These are phyloP conservation scores for Magnusiomyces tetraspermus DNA, from an alignment of 1,139 yeast species.

Conservation along the genomic window DNA sequence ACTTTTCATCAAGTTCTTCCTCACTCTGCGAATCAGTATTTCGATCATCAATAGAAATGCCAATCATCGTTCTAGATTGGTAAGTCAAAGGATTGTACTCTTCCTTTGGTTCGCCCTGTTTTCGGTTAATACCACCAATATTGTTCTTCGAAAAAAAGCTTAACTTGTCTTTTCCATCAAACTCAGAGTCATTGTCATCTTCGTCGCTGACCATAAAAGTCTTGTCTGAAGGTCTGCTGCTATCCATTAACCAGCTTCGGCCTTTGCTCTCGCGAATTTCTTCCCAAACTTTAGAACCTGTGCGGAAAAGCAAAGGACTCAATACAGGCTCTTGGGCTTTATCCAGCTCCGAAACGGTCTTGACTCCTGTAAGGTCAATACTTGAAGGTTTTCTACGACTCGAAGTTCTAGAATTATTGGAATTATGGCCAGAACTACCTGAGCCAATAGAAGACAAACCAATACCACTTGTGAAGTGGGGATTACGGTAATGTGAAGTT, in stretches of 20 bases:
- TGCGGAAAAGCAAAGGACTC: slow-evolving; percentile 19
- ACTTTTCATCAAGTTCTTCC: not conserved
- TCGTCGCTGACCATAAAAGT: slow-evolving; percentile 10
- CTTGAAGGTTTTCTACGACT: not conserved
- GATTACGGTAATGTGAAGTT: not conserved
- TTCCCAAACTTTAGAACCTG: slow-evolving; percentile 27
- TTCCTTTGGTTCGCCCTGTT: slow-evolving; percentile 1
- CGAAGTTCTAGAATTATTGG: not conserved
- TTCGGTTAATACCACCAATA: slow-evolving; percentile 1
- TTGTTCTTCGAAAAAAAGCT: too few species aligned
- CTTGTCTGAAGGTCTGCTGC: slow-evolving; percentile 16
- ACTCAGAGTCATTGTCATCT: slow-evolving; percentile 1
- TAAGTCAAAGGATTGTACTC: slow-evolving; percentile 12
- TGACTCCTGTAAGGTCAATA: not conserved
- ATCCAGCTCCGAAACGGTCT: not conserved
- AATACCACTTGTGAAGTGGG: not conserved
- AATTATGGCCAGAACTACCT: not conserved
- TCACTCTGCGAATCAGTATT: slow-evolving; percentile 1
- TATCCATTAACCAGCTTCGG: slow-evolving; percentile 21
- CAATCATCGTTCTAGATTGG: slow-evolving; percentile 5
- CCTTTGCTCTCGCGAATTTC: slow-evolving; percentile 25
- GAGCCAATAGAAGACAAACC: not conserved
- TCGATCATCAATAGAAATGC: slow-evolving; percentile 5
- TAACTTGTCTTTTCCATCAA: not conserved
- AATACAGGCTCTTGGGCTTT: not conserved